Evolutionary conservation across 257 asterid species (phyloP), one percentile per base, ranked within the genome.

Genomic region (Solanum virginianum): DNA sequence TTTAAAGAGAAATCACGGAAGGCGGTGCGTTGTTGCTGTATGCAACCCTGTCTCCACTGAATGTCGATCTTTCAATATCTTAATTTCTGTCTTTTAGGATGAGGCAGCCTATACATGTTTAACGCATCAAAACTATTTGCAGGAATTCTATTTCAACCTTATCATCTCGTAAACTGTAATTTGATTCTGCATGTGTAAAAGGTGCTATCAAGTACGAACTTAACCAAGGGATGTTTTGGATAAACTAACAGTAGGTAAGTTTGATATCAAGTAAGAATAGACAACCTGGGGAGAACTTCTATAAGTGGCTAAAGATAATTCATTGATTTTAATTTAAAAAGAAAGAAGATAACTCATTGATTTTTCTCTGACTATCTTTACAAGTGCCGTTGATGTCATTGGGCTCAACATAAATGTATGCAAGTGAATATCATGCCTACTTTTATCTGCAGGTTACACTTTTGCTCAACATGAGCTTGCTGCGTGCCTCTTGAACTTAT

Each of bases 1-100:
- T 97, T 97, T 85, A 97, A 94, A 88, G 99, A 97, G 90, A 97
- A 95, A 87, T 97, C 99, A 47, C 89, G 90, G 87, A 97, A 97
- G 88, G 94, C 92, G 86, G 98, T 97, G 90, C 87, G 94, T 75
- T 87, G 68, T 88, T 89, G 81, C 85, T 71, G 45, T 85, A 39
- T 87, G 86, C 89, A 49, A 77, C 54, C 75, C 79, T 62, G 54
- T 43, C 47, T 68, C 84, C 82, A 49, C 60, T 4, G 36, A 56
- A 29, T 83, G 69, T 72, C 12, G 13, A 26, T 36, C 56, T 20
- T 22, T 79, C 39, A n/a, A 24, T 17, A 72, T 79, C 69, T 32
- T 70, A 57, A 66, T 68, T 83, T 47, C 49, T 83, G 39, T 18
- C 7, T 49, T 71, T 83, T 53, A 47, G 55, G 54, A 68, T 83